Conservation (phyloP, 306 rosid genomes). For the Dryas octopetala region DNA sequence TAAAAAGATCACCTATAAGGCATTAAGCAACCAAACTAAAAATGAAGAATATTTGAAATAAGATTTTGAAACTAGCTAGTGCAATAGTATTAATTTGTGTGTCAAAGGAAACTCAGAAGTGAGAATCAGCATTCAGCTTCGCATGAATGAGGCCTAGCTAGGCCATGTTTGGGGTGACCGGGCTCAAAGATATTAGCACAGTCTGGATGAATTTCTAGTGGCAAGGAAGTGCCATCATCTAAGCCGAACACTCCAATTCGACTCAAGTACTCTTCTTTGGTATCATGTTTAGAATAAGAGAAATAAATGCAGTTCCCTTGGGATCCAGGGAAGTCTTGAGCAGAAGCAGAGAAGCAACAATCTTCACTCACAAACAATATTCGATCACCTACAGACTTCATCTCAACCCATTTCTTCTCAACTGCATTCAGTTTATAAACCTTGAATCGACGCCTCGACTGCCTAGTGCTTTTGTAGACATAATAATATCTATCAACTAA, state of each 20-base stretch:
- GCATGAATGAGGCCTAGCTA: no score
- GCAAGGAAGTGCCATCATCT: not conserved
- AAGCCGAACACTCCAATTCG: not conserved
- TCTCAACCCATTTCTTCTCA: not conserved
- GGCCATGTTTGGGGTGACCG: no score
- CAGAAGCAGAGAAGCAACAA: conserved; percentile 28
- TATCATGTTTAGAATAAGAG: no score
- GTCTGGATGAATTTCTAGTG: not conserved
- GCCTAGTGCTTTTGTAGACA: no score
- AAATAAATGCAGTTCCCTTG: conserved; percentile 35
- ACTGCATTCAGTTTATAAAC: not conserved
- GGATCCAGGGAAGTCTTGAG: conserved; percentile 26
- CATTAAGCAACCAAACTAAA: no score
- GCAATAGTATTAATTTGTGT: no score
- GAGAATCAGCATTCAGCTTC: no score
- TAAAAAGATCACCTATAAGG: no score
- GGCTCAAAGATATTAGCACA: not conserved
- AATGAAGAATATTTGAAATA: no score
- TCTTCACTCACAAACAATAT: conserved; percentile 27
- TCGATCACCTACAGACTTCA: conserved; percentile 26
- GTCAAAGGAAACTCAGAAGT: no score
- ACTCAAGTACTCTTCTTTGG: not conserved
- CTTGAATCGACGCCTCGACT: not conserved
- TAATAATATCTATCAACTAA: not conserved
- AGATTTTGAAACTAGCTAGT: no score